Base-by-base conservation (phyloP, 192 early-diverging fungal genomes). In the Dissophora ornata region DNA sequence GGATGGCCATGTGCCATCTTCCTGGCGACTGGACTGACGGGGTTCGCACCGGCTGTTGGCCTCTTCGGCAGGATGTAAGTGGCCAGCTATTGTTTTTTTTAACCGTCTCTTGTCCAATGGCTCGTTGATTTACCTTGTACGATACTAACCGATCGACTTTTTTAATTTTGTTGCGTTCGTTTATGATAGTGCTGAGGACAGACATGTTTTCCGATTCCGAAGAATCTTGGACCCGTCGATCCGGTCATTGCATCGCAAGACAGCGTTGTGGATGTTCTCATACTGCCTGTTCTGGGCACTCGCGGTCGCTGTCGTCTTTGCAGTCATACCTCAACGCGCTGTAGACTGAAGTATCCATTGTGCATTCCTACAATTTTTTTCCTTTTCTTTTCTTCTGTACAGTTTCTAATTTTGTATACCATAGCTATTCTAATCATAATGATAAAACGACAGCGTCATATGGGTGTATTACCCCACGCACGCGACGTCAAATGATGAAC, bases 41-140 rank as follows among this genome's bases (percentile, higher is more conserved):
- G 52, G 25, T 75, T 75, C 44, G 66, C 71, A 1, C 71, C 71
- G 18, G 6, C 61, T 3, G 30, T 66, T 15, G 71, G 71, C 12
- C 30, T 75, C 22, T 1, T 56, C 7, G 55, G 61, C 0, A 64
- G 55, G 24, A 61, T 61, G 71, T 75, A 66, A 42, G 71, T 28
- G 1, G 1, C 16, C 2, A 13, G 8, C 2, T 21, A 38, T 2
- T 48, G 2, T 49, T 2, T n/a, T 24, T 50, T 10, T 32, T 9
- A 38, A 9, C 5, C 12, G 36, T 28, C 30, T 22, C 5, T 36
- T 18, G 1, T n/a, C n/a, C n/a, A n/a, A n/a, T n/a, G n/a, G n/a
- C n/a, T n/a, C n/a, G n/a, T n/a, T n/a, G n/a, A n/a, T n/a, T n/a
- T n/a, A n/a, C n/a, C 22, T 42, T 15, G 46, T 5, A 7, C 3